A percentile compares a stretch with the other conserved stretches of the same genome.
Conservation (phyloP, 768 basidiomycete species). For the Vararia minispora region DNA sequence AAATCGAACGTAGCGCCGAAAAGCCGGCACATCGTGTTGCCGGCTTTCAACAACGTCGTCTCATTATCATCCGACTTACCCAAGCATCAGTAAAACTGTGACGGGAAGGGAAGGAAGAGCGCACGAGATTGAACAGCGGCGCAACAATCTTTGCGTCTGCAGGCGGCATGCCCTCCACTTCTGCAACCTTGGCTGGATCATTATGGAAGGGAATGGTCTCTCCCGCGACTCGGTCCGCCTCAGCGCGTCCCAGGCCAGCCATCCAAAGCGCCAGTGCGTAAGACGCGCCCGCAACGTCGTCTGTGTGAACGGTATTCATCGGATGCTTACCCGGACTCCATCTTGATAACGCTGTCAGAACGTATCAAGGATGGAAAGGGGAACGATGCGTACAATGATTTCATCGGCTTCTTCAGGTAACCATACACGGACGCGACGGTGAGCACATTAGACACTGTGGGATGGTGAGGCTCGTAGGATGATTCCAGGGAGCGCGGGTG, state of each 20-base stretch:
- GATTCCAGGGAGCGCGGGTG: not conserved
- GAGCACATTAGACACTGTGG: slow-evolving; percentile 54
- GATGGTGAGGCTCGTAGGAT: not conserved
- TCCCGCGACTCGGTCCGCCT: slow-evolving; percentile 56
- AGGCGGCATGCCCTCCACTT: slow-evolving; percentile 50
- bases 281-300: slow-evolving; percentile 67
- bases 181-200: slow-evolving; percentile 55
- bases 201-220: slow-evolving; percentile 58
- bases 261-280: slow-evolving; percentile 80
- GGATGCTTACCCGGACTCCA: slow-evolving; percentile 74
- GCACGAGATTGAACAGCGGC: slow-evolving; percentile 75
- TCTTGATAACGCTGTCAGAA: slow-evolving; percentile 25
- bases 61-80: slow-evolving; percentile 65
- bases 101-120: slow-evolving; percentile 11
- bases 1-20: slow-evolving; percentile 79
- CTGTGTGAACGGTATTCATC: slow-evolving; percentile 65
- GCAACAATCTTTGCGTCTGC: slow-evolving; percentile 49
- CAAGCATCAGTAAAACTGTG: slow-evolving; percentile 3
- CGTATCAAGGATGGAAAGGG: not conserved
- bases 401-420: slow-evolving; percentile 76
- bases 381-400: slow-evolving; percentile 49
- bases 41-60: slow-evolving; percentile 55
- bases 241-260: slow-evolving; percentile 42
- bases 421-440: slow-evolving; percentile 75
- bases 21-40: slow-evolving; percentile 52